Base-by-base conservation (phyloP, 2,329 filamentous ascomycete species). In the Torrubiella hemipterigena region DNA sequence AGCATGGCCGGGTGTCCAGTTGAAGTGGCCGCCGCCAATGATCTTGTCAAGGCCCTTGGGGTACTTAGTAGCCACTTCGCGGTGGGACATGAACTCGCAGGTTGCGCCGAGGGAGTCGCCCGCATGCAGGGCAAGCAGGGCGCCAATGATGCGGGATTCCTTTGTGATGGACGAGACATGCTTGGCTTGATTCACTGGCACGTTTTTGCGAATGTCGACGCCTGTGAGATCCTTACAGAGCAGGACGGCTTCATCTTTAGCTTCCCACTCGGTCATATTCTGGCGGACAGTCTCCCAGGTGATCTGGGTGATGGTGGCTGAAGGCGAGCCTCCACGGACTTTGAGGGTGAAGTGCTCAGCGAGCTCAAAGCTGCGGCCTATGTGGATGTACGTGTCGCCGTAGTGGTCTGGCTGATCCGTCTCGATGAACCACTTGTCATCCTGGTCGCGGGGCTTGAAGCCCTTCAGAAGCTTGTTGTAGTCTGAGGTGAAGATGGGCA, bases 71-170 rank as follows among this genome's bases (percentile, higher is more conserved):
- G 42, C 40, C 30, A 65, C 58, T 4, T 32, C 11, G 1, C 37
- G 28, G 47, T 57, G 59, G 10, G 49, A 29, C 7, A 33, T 18
- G 42, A 66, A 67, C 41, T 67, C 62, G 28, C 61, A 37, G 1
- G 60, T 58, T 2, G 61, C 60, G 32, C 63, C 63, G 1, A 67
- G 55, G 1, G 56, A 54, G 42, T 67, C 63, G 31, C 61, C 63
- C 1, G 58, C 50, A 41, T 67, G 63, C 13, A 65, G 50, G 33
- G 54, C 62, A 3, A 67, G 51, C 12, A 67, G 48, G 10, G 61
- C 62, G 17, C 62, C 63, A 8, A 61, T 40, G 14, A 54, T 46
- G 26, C 53, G 54, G 12, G 49, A 51, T 28, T 32, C 14, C 10
- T 28, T 35, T 11, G 22, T 27, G 5, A 26, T 12, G 23, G 12